Conservation (phyloP, 2,329 filamentous ascomycete species). For the Dryadomyces sulphureus region DNA sequence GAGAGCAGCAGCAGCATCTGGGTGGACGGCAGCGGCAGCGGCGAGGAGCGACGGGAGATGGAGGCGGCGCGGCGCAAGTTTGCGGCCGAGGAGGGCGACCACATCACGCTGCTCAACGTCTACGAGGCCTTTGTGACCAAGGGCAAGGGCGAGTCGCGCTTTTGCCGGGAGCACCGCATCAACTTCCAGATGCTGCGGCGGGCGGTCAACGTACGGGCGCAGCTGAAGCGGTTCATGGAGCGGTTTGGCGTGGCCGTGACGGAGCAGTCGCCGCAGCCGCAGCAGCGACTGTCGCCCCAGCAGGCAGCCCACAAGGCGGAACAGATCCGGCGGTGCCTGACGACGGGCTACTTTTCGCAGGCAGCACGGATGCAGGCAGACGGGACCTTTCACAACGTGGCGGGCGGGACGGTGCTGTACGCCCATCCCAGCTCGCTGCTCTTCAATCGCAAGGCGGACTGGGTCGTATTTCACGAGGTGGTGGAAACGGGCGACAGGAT, state of each 20-base stretch:
- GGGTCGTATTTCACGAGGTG: constrained; percentile 91
- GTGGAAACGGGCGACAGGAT: constrained; percentile 80
- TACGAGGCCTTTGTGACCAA: constrained; percentile 77
- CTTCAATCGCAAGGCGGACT: constrained; percentile 93
- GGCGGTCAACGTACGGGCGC: constrained; percentile 73
- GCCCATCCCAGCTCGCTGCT: constrained; percentile 86
- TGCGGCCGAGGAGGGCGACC: constrained; percentile 84
- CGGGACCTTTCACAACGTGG: constrained; percentile 77
- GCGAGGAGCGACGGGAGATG: constrained; percentile 50
- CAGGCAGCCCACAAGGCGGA: constrained; percentile 37
- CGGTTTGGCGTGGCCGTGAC: constrained; percentile 64
- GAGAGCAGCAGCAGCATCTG: constrained; percentile 70
- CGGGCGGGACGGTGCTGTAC: constrained; percentile 61
- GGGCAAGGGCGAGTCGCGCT: constrained; percentile 69
- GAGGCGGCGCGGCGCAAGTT: constrained; percentile 69
- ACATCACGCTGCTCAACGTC: constrained; percentile 84
- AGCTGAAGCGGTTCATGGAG: constrained; percentile 77
- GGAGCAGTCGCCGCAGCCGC: constrained; percentile 16
- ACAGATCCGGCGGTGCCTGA: constrained; percentile 70
- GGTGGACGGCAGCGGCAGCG: constrained; percentile 53
- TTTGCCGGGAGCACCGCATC: constrained; percentile 74
- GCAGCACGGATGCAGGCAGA: constrained; percentile 89
- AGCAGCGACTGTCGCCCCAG: constrained; percentile 8
- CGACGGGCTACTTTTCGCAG: constrained; percentile 83
- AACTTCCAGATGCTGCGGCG: constrained; percentile 75